Base-by-base conservation (phyloP, 2,329 filamentous ascomycete genomes). In the Cladophialophora chaetospira region DNA sequence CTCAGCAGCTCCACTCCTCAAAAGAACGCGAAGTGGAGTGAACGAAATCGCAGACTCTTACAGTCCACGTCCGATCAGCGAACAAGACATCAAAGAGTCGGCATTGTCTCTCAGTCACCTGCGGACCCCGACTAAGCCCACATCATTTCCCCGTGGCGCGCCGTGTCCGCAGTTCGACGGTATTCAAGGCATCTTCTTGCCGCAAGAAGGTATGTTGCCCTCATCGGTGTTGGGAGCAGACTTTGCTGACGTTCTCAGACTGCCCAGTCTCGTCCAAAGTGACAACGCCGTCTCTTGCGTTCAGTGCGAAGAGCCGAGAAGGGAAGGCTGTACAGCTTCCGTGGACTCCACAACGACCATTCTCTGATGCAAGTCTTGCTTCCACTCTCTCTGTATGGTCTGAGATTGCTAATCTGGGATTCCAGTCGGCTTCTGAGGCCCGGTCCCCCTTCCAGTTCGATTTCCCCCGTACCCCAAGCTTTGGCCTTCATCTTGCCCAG, bases 1-100 rank as follows among this genome's bases (percentile, higher is more conserved):
- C 11, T 44, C 42, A 4, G 50, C 48, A 36, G 47, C 55, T 47
- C 48, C 53, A n/a, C 59, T 59, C 10, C 42, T 61, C 33, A 49
- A 28, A 9, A 33, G 25, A 10, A 36, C 50, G 15, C 44, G 29
- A 49, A 31, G 31, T 15, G 38, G 9, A 42, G 23, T 43, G 40
- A 36, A 49, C 28, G 17, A 6, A 19, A 15, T 40, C 23, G 21
- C n/a, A 13, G 21, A 25, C 5, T 5, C 43, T 35, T 15, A 25
- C 21, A 17, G 29, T 29, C 6, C 17, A 15, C 15, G 38, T 44
- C n/a, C 19, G 2, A 19, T 31, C 15, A 9, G 29, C 11, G 29
- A 48, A 5, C 33, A n/a, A 17, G 9, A 42, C 35, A 19, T 23
- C n/a, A 25, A 49, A 4, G 8, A 23, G 21, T 33, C 31, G 15